phyloP scores from a whole-genome alignment of 306 rosid genomes.

The Lathyrus aphaca region DNA sequence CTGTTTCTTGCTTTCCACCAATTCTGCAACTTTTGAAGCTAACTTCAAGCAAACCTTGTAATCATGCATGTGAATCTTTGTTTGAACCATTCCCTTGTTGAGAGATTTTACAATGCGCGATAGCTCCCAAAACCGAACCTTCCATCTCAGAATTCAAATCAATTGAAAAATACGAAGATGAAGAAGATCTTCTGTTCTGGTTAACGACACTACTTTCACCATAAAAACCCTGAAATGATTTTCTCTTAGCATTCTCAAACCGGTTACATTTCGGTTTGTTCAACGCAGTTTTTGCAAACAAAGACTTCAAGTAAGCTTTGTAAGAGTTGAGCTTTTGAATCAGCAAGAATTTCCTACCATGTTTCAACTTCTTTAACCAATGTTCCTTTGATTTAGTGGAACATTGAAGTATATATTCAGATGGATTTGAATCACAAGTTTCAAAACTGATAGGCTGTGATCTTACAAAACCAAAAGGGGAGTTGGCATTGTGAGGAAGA shows the following conservation, averaged over 20 bases:
- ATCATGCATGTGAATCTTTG: slow-evolving; percentile 28
- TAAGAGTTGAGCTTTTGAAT: slow-evolving; percentile 63
- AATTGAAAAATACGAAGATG: slow-evolving; percentile 71
- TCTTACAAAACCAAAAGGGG: slow-evolving; percentile 30
- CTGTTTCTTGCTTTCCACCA: slow-evolving; percentile 42
- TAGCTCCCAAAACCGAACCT: slow-evolving; percentile 72
- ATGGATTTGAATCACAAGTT: background rate
- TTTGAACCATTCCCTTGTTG: slow-evolving; percentile 38
- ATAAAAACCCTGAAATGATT: slow-evolving; percentile 4
- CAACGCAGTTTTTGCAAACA: slow-evolving; percentile 55
- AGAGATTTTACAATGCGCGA: slow-evolving; percentile 73
- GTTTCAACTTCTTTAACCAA: slow-evolving; percentile 61
- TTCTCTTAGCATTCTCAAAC: background rate
- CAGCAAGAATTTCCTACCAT: slow-evolving; percentile 49
- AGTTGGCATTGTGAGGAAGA: slow-evolving; percentile 42
- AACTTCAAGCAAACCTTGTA: background rate
- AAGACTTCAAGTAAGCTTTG: slow-evolving; percentile 56
- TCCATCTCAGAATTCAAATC: slow-evolving; percentile 59
- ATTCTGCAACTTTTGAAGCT: slow-evolving; percentile 42
- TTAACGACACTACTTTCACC: background rate
- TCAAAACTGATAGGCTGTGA: slow-evolving; percentile 29
- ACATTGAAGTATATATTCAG: background rate
- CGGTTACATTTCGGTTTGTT: background rate
- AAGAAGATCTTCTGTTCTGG: slow-evolving; percentile 32
- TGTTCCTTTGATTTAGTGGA: slow-evolving; percentile 39